A percentile compares a stretch with the other conserved stretches of the same genome.
Evolutionary conservation across 176 grass and related monocot genomes (phyloP).

Genomic region (Eremochloa ophiuroides): DNA sequence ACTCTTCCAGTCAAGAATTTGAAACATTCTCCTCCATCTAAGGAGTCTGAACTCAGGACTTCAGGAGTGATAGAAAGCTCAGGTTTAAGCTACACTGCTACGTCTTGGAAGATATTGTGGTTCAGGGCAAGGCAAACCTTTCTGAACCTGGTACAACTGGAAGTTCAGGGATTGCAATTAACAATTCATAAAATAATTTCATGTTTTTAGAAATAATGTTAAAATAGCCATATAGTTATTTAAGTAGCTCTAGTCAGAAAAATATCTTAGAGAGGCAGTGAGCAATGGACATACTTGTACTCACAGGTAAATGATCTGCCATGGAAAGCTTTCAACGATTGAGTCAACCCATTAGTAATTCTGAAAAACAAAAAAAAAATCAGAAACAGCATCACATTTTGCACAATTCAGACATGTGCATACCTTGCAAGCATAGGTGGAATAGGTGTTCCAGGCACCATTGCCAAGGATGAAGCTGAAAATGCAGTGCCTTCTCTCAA

Average conservation of each 20-base stretch:
- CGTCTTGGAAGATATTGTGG: not conserved
- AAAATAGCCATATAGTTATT: conserved; percentile 5
- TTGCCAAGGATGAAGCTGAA: conserved; percentile 58
- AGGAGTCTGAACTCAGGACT: not conserved
- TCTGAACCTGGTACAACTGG: not conserved
- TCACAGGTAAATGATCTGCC: conserved; percentile 92
- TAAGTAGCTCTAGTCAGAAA: conserved; percentile 27
- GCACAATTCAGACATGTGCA: not conserved
- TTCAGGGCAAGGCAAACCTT: not conserved
- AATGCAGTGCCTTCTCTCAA: conserved; percentile 72
- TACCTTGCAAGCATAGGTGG: conserved; percentile 96
- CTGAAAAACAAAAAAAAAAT: conserved; percentile 28
- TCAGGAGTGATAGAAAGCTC: not conserved
- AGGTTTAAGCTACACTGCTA: not conserved
- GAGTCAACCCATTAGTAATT: conserved; percentile 81
- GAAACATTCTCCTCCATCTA: not conserved
- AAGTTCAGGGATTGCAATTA: not conserved
- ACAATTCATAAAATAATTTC: not conserved
- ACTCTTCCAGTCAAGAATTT: not conserved
- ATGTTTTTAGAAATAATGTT: not conserved
- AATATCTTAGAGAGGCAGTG: not conserved
- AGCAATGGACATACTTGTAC: conserved; percentile 82
- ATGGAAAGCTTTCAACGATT: conserved; percentile 70
- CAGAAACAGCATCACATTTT: not conserved
- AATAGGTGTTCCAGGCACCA: conserved; percentile 89